Percentiles rank a stretch among this genome's conserved stretches.
phyloP scores from a whole-genome alignment of 495 filamentous ascomycete species.

The Penicillium robsamsonii region DNA sequence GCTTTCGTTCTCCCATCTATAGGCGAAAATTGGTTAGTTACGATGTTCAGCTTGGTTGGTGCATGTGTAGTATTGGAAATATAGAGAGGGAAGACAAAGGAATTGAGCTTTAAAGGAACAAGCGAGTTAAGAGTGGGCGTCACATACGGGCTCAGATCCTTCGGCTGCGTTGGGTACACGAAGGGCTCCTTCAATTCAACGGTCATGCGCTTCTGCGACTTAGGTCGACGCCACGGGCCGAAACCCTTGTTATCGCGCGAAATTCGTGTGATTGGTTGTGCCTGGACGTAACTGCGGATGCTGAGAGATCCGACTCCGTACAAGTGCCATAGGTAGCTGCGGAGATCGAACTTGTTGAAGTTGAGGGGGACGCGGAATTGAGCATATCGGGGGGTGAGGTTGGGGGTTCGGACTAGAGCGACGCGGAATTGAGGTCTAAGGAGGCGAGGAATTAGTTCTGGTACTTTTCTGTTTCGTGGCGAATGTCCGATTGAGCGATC shows the following conservation, averaged over 20 bases:
- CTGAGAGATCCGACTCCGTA: slow-evolving; percentile 66
- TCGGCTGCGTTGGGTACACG: slow-evolving; percentile 70
- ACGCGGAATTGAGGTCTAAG: slow-evolving; percentile 74
- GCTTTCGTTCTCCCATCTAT: slow-evolving; percentile 53
- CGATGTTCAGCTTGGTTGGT: neutral
- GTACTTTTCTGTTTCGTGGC: too few species aligned
- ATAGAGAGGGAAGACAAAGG: neutral
- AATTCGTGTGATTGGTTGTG: slow-evolving; percentile 54
- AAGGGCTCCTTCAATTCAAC: slow-evolving; percentile 82
- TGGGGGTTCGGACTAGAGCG: slow-evolving; percentile 68
- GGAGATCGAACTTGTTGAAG: slow-evolving; percentile 88
- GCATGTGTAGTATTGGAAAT: neutral
- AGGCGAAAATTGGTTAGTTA: slow-evolving; percentile 14
- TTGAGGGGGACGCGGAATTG: slow-evolving; percentile 81
- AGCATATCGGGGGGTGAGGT: slow-evolving; percentile 72
- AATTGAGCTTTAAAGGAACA: slow-evolving; percentile 2
- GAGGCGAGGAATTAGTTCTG: slow-evolving; percentile 1
- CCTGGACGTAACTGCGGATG: slow-evolving; percentile 77
- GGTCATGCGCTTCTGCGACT: slow-evolving; percentile 82
- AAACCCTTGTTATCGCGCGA: slow-evolving; percentile 40
- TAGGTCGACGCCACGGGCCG: slow-evolving; percentile 54
- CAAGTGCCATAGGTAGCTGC: slow-evolving; percentile 78
- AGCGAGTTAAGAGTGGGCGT: neutral
- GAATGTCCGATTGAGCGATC: neutral
- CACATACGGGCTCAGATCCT: slow-evolving; percentile 55